Evolutionary conservation across 2,329 filamentous ascomycete genomes (phyloP), one percentile per base, ranked within the genome.

Genomic region (Penicillium decumbens): DNA sequence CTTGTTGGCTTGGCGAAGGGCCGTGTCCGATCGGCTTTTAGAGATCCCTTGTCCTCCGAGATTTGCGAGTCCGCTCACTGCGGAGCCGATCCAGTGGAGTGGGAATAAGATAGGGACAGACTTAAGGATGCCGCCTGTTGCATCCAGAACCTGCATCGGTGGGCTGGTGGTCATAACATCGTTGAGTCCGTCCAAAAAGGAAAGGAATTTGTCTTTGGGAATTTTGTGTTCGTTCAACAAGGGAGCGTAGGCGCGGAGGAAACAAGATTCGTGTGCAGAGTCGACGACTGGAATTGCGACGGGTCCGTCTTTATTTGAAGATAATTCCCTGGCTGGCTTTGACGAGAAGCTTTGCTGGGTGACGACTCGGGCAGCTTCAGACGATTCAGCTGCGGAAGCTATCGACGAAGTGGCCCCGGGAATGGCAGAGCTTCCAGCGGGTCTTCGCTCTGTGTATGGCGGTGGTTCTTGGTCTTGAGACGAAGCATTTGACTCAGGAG

Each of bases 131-230:
- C 57, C 60, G 1, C 64, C 61, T 12, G 63, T 63, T 13, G 49
- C 57, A 5, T 64, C 58, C 18, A 65, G 56, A 0, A 60, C 59
- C 41, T 64, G 55, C 30, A 66, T 53, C 7, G 64, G 62, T 3
- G 64, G 63, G 20, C 55, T 64, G 44, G 46, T 59, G 8, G 49
- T 39, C 28, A 62, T 54, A 9, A 55, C 50, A 24, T 61, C 56
- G 42, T 66, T 66, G 28, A 66, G 46, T 20, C 58, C 51, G 45
- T 66, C 62, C 23, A 65, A 45, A 43, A 65, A 64, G 6, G 13
- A 30, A n/a, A 64, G 43, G 42, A 66, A 59, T 2, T 50, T 47
- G 10, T 55, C 50, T 9, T 54, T 52, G 35, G 56, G 47, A 6
- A 57, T 39, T 13, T 55, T 51, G 39, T 51, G 25, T 0, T 49